Evolutionary conservation across 805 yeast genomes (phyloP).

Genomic region (Kurtzmaniella cleridarum): DNA sequence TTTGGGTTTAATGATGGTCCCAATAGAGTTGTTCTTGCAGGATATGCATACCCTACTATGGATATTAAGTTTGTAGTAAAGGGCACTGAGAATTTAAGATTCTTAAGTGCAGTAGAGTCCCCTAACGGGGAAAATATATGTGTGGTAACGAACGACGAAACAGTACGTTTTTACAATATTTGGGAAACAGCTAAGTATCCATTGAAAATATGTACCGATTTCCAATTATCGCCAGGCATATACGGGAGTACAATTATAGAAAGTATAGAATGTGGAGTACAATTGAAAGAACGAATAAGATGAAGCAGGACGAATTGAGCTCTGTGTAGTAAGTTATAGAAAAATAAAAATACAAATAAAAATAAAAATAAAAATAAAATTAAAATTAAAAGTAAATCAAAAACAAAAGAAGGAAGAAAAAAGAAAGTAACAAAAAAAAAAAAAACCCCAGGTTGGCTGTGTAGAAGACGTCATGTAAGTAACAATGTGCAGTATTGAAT

Average conservation of each 20-base stretch:
- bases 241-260: conserved; percentile 19
- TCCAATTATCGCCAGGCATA: conserved; percentile 18
- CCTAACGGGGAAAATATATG: conserved; percentile 62
- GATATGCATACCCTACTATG: conserved; percentile 67
- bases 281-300: not conserved
- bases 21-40: conserved; percentile 47
- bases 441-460: not conserved
- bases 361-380: too few relatives aligned
- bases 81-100: conserved; percentile 49
- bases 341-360: too few relatives aligned
- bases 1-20: conserved; percentile 69
- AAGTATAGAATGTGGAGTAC: not conserved
- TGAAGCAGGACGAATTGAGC: not conserved
- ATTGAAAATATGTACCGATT: conserved; percentile 24
- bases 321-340: too few relatives aligned
- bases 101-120: conserved; percentile 60
- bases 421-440: not conserved
- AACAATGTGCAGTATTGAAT: conserved; percentile 31
- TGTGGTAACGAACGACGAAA: conserved; percentile 73
- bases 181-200: conserved; percentile 46
- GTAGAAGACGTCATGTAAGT: not conserved
- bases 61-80: conserved; percentile 42
- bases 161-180: conserved; percentile 66
- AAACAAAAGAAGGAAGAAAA: too few relatives aligned
- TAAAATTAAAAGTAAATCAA: too few relatives aligned